These are phyloP conservation scores for Bathelium albidoporum DNA, from an alignment of 495 filamentous ascomycete species.

Conservation along the genomic window DNA sequence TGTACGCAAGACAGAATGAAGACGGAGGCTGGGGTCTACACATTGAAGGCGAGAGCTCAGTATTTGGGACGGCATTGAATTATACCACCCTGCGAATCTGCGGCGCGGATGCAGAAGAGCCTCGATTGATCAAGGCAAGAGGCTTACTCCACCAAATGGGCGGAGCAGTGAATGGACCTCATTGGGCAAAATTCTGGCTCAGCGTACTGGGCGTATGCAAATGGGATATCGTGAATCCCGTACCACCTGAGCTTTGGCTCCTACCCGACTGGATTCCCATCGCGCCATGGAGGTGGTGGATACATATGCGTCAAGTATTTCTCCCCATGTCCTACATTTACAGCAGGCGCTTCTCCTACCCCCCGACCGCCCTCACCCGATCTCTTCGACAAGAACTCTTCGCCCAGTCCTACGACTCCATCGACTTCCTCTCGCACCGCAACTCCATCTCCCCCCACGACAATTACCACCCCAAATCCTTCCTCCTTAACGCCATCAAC, in stretches of 20 bases:
- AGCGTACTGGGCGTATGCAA: slow-evolving; percentile 69
- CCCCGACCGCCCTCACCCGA: slow-evolving; percentile 35
- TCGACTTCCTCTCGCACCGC: slow-evolving; percentile 65
- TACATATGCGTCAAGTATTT: slow-evolving; percentile 90
- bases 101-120: slow-evolving; percentile 81
- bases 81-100: slow-evolving; percentile 76
- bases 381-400: slow-evolving; percentile 77
- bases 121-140: slow-evolving; percentile 77
- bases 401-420: slow-evolving; percentile 63
- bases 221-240: slow-evolving; percentile 90
- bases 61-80: slow-evolving; percentile 83
- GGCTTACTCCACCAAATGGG: slow-evolving; percentile 74
- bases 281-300: slow-evolving; percentile 97
- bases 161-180: slow-evolving; percentile 72
- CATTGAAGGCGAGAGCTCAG: slow-evolving; percentile 87
- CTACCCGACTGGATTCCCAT: slow-evolving; percentile 93
- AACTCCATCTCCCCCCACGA: slow-evolving; percentile 73
- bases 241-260: slow-evolving; percentile 89
- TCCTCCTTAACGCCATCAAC: slow-evolving; percentile 66
- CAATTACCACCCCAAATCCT: slow-evolving; percentile 89
- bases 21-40: slow-evolving; percentile 97
- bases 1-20: slow-evolving; percentile 76
- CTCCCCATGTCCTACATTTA: slow-evolving; percentile 85
- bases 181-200: slow-evolving; percentile 95
- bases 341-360: slow-evolving; percentile 64